Base-by-base conservation (phyloP, 805 yeast species). In the Alloascoidea africana region DNA sequence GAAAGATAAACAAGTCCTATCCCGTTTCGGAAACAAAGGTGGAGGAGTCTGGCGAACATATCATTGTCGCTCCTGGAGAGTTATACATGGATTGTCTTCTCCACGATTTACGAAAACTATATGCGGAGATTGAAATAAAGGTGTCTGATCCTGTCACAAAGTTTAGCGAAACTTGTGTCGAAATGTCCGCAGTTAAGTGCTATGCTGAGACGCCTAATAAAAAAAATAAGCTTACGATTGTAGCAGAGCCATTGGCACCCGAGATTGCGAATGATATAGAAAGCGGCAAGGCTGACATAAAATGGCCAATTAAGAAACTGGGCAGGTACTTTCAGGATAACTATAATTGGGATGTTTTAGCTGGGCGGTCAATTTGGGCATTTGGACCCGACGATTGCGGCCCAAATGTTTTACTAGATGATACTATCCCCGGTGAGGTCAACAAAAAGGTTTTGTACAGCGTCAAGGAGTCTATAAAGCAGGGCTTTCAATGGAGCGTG, bases 1-100 rank as follows among this genome's bases (percentile, higher is more conserved):
- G 79, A 41, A 69, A 64, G 39, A 58, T 82, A 18, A 68, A 68
- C 46, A 70, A 68, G 45, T 60, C 76, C 1, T 87, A 83, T 50
- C 66, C 79, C 5, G 78, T 86, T 3, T 63, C 75, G 27, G 66
- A 66, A 15, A 60, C 82, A n/a, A 73, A 68, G 44, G 84, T 80
- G 1, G 95, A 85, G 52, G 94, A 83, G 45, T 79, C 87, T 37
- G 96, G 96, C 2, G 96, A 86, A 47, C 84, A 80, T 51, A 74
- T 76, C 1, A 53, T 91, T 0, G 49, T 76, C 17, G 96, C 91
- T 0, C 71, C 84, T 5, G 98, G 98, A 4, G 97, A 91, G 50
- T 48, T 89, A 14, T 84, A 83, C 50, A 53, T 91, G 56, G 97
- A 91, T 54, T 82, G 91, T 46, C 59, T 81, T 16, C 55, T 91